Evolutionary conservation across 164 flowering plant genomes (phyloP), one percentile per base, ranked within the genome.

Genomic region (Chloranthus sessilifolius): DNA sequence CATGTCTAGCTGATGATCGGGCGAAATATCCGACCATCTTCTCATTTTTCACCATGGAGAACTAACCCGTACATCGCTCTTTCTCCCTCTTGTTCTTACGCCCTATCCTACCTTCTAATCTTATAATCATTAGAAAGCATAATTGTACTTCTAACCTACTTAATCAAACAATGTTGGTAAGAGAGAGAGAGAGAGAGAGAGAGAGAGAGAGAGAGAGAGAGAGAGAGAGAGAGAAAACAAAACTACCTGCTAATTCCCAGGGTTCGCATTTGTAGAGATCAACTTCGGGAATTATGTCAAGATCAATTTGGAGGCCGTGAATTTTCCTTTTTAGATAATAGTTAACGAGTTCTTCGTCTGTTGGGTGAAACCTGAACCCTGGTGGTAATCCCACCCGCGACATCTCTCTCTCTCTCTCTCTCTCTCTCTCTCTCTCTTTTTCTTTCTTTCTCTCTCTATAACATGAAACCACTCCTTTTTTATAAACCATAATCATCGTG

Each of bases 211-310:
- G 47, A 41, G 24, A 30, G 17, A 19, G 47, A 53, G 26, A 20
- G 9, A 30, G 22, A 26, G 25, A 25, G 29, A 37, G 16, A 45
- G 0, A 10, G 43, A 1, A 15, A n/a, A n/a, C n/a, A n/a, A n/a
- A n/a, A n/a, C n/a, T n/a, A 80, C 84, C 96, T 75, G 96, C 75
- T 43, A 88, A 53, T 26, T 88, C 96, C 96, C 96, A 88, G 3
- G 96, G 96, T 64, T 88, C 96, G 54, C 96, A 85, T 73, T 87
- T 87, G 82, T 87, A 87, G 39, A 87, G 89, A 80, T 87, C 96
- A 41, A 87, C 85, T 60, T 87, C 96, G 1, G 96, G 92, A 51
- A 87, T 87, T 15, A 87, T 87, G 59, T 87, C 95, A 5, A 87
- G 85, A 47, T 88, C 96, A 37, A 88, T 84, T 51, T 77, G 76